Evolutionary conservation across 2,329 filamentous ascomycete genomes (phyloP), one percentile per base, ranked within the genome.

Genomic region (Cercospora sp.): DNA sequence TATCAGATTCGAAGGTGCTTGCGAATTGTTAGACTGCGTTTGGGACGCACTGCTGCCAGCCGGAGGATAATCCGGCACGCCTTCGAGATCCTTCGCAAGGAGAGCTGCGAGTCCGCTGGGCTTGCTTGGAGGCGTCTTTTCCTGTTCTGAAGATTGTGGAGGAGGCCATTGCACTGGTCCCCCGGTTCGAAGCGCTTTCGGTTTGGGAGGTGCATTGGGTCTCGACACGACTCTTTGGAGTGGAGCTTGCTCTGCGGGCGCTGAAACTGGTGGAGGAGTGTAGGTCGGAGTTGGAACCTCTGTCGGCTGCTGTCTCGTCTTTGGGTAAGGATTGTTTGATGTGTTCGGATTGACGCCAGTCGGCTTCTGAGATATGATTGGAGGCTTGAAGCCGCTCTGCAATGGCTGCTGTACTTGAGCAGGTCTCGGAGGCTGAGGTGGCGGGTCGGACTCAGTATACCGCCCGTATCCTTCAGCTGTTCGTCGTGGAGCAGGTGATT

Each of bases 391-490:
- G 4, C 66, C 64, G 42, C 68, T 69, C 8, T 64, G 55, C 30
- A 62, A 13, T 12, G 65, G 68, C 28, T 64, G 31, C 30, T 69
- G 64, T 42, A 71, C 63, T 58, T 71, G 64, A 63, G 66, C 62
- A 23, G 55, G 45, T 10, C 55, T 45, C n/a, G 66, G 23, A n/a
- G 53, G 61, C 16, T 58, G 60, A 18, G 39, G 39, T 33, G 42
- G 23, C 30, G 63, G 31, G 39, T 63, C 57, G 13, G 69, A 53
- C 89, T 91, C 20, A 13, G 94, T 93, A 78, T 91, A 97, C 68
- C 90, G 90, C 7, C 95, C 95, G 77, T 98, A 98, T 0, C 94
- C 94, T 71, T 94, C 90, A 0, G 94, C 94, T 0, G 93, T 97
- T 30, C 87, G 86, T 13, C 82, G 81, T 1, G 85, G 77, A 0